Evolutionary conservation across 108 stramenopile genomes (phyloP).

Genomic region (Cyclotella sp.): DNA sequence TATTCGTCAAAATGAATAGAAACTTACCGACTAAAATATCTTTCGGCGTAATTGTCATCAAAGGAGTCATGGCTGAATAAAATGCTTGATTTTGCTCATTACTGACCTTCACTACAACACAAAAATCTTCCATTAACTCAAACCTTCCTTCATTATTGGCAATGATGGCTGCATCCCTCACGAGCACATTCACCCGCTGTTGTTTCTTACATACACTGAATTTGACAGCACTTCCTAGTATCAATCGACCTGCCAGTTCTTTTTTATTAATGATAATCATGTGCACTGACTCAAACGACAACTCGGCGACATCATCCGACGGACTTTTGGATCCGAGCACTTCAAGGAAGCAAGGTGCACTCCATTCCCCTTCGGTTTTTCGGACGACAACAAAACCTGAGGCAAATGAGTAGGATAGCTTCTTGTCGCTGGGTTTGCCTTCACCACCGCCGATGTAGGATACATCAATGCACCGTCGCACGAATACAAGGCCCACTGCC

Average conservation of each 20-base stretch:
- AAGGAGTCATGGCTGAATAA: constrained; percentile 23
- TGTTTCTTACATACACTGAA: constrained; percentile 35
- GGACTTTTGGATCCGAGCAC: constrained; percentile 5
- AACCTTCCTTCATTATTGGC: constrained; percentile 31
- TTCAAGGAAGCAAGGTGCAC: constrained; percentile 47
- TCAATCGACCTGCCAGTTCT: constrained; percentile 32
- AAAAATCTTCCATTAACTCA: constrained; percentile 25
- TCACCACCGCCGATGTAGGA: not conserved
- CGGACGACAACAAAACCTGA: constrained; percentile 47
- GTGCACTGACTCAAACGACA: constrained; percentile 25
- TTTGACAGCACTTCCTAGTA: constrained; percentile 38
- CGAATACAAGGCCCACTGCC: constrained; percentile 47
- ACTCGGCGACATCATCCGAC: constrained; percentile 2
- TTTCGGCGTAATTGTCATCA: constrained; percentile 27
- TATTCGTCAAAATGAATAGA: not conserved
- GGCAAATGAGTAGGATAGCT: constrained; percentile 10
- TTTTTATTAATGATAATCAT: constrained; percentile 47
- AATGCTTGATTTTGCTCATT: constrained; percentile 42
- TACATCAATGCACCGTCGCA: constrained; percentile 18
- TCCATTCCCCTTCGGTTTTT: constrained; percentile 44
- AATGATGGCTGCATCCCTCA: constrained; percentile 41
- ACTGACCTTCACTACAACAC: constrained; percentile 33
- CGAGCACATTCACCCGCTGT: constrained; percentile 42
- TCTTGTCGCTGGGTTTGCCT: constrained; percentile 7
- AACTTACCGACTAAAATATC: constrained; percentile 44